Conservation (phyloP, 1,284 basidiomycete species). For the Leccinum variabile region DNA sequence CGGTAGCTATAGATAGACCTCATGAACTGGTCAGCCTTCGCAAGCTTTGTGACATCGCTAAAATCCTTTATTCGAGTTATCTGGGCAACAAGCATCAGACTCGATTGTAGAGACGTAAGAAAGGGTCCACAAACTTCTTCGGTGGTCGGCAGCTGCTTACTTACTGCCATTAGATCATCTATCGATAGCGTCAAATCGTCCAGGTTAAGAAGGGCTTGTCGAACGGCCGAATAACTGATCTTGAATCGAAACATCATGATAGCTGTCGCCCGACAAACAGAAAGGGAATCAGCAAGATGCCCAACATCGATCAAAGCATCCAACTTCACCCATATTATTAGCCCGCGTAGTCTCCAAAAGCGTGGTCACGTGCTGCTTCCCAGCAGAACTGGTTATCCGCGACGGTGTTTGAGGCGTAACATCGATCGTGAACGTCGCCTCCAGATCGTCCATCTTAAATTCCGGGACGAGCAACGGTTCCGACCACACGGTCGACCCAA, state of each 20-base stretch:
- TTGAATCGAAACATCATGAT: conserved; percentile 83
- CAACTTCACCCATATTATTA: conserved; percentile 70
- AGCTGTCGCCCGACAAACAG: conserved; percentile 40
- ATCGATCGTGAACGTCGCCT: conserved; percentile 72
- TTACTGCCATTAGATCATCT: conserved; percentile 74
- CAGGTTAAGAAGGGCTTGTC: conserved; percentile 65
- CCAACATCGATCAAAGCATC: background rate
- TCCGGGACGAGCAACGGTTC: conserved; percentile 46
- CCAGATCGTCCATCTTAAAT: conserved; percentile 71
- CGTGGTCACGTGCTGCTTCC: conserved; percentile 64
- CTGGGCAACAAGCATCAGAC: conserved; percentile 36
- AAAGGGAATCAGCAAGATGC: conserved; percentile 12
- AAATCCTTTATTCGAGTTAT: conserved; percentile 65
- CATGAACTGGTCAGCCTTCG: conserved; percentile 82
- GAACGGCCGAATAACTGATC: conserved; percentile 61
- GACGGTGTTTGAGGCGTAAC: conserved; percentile 43
- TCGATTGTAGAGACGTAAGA: background rate
- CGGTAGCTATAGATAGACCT: conserved; percentile 45
- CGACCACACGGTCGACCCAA: conserved; percentile 60
- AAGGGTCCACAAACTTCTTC: conserved; percentile 61
- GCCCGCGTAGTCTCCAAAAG: conserved; percentile 81
- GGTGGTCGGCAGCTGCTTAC: conserved; percentile 69
- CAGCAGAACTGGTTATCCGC: conserved; percentile 43
- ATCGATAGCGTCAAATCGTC: conserved; percentile 65
- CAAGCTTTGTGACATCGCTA: conserved; percentile 65